Percentiles rank a stretch among this genome's conserved stretches.
Evolutionary conservation across 2,329 filamentous ascomycete genomes (phyloP).

Genomic region (Blastomyces emzantsi): DNA sequence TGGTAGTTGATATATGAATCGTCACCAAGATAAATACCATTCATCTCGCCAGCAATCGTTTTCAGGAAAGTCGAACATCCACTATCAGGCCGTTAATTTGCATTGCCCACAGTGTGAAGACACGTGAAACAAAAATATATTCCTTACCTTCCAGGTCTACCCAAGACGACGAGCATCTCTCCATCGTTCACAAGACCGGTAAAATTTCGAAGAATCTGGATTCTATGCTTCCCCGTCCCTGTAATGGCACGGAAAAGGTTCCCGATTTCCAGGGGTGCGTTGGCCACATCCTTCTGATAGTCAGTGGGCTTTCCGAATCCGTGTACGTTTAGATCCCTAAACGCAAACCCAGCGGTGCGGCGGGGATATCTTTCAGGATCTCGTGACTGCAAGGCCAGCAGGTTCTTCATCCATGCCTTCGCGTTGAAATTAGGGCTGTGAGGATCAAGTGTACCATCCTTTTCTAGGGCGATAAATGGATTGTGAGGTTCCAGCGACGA

Average conservation of each 20-base stretch:
- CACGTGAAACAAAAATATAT: not conserved
- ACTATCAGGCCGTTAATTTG: slow-evolving; percentile 17
- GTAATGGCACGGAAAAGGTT: slow-evolving; percentile 19
- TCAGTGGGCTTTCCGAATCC: slow-evolving; percentile 33
- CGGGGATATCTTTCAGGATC: slow-evolving; percentile 29
- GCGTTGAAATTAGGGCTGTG: slow-evolving; percentile 36
- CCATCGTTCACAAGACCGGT: slow-evolving; percentile 53
- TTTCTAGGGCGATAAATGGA: slow-evolving; percentile 24
- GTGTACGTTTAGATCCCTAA: slow-evolving; percentile 30
- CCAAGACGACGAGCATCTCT: slow-evolving; percentile 50
- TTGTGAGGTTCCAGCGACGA: slow-evolving; percentile 19
- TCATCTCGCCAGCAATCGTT: slow-evolving; percentile 72
- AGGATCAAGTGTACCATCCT: slow-evolving; percentile 37
- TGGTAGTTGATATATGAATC: slow-evolving; percentile 73
- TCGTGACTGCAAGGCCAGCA: slow-evolving; percentile 35
- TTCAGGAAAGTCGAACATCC: slow-evolving; percentile 74
- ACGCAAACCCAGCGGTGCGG: slow-evolving; percentile 32
- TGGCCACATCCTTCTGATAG: slow-evolving; percentile 37
- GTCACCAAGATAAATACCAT: slow-evolving; percentile 65
- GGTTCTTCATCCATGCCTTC: slow-evolving; percentile 38
- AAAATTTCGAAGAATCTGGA: slow-evolving; percentile 55
- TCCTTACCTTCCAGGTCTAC: slow-evolving; percentile 37
- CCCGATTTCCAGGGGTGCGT: slow-evolving; percentile 32
- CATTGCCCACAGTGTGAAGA: not conserved
- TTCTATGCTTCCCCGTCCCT: slow-evolving; percentile 31